Evolutionary conservation across 129 eudicot species (phyloP), one percentile per base, ranked within the genome.

Genomic region (Lonicera japonica): DNA sequence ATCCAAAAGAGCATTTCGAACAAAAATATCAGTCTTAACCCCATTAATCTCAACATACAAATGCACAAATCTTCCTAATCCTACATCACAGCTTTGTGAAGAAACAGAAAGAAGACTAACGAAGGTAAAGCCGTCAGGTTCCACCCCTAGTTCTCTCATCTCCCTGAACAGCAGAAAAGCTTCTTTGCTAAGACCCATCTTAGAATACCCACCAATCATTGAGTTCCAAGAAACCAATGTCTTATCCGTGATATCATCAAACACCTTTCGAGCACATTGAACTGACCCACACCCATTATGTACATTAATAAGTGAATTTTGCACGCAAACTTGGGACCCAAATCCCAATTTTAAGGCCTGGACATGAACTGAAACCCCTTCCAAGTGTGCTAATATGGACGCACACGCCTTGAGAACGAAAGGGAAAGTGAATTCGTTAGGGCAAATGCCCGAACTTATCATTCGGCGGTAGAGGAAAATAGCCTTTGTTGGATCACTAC

Each of bases 391-490:
- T n/a, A 36, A 34, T n/a, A 23, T 55, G 21, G 17, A 25, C 0
- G 77, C 82, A 24, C 82, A 77, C 11, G 69, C 82, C 68, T 77
- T 77, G 55, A 77, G 73, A 4, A 77, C 51, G 60, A 71, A 77
- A 25, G 82, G 77, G 19, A 77, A 66, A 1, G 82, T 71, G 34
- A 70, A 76, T 52, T 71, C 82, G 60, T 77, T 70, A 1, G 77
- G 77, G 13, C 7, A 66, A 41, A 70, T 66, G 22, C 73, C 73
- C 6, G 29, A 59, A 65, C 45, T 13, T 36, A 54, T 54, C 77
- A 77, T 77, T 56, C 18, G 48, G n/a, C 23, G 45, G 73, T 77
- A 77, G 15, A 77, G 24, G 5, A 24, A 54, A 43, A 70, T 61
- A 20, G 82, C 82, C 73, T 77, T 61, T 1, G 22, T 18, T 10